A percentile compares a stretch with the other conserved stretches of the same genome.
These are phyloP conservation scores for Ophiostoma sp. DNA, from an alignment of 2,329 filamentous ascomycete genomes.

Conservation along the genomic window DNA sequence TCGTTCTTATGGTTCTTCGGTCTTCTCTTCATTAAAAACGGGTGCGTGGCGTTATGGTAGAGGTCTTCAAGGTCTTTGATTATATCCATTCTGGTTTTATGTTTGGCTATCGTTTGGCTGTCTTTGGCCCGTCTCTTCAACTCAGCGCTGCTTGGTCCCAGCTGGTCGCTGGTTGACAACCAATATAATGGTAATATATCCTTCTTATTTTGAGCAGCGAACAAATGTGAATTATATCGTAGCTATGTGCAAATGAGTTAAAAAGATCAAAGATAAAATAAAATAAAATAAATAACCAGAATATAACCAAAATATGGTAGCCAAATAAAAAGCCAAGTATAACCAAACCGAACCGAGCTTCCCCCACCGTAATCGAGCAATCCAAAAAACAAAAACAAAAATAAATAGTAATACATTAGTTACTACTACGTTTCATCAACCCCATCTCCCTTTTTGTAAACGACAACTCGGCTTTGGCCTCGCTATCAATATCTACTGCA, in stretches of 20 bases:
- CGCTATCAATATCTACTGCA: not conserved
- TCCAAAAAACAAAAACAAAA: not conserved
- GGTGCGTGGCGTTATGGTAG: constrained; percentile 1
- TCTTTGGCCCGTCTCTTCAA: not conserved
- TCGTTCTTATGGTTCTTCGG: no score
- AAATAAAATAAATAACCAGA: not conserved
- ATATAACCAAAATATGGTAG: not conserved
- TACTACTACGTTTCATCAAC: not conserved
- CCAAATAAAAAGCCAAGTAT: not conserved
- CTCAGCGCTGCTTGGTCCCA: not conserved
- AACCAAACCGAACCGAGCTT: not conserved
- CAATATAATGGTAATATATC: not conserved
- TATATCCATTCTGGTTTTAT: not conserved
- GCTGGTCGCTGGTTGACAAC: not conserved
- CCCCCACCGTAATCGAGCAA: not conserved
- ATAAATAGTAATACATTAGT: not conserved
- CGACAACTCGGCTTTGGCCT: not conserved
- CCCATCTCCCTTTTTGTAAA: not conserved
- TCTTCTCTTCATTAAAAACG: not conserved
- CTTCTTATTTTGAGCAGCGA: not conserved
- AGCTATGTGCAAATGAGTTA: not conserved
- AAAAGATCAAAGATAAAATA: not conserved
- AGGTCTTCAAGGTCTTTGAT: not conserved
- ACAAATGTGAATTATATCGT: not conserved
- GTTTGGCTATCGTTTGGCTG: not conserved